Conservation (phyloP, 192 early-diverging fungal species). For the Backusella parvicylindrica region DNA sequence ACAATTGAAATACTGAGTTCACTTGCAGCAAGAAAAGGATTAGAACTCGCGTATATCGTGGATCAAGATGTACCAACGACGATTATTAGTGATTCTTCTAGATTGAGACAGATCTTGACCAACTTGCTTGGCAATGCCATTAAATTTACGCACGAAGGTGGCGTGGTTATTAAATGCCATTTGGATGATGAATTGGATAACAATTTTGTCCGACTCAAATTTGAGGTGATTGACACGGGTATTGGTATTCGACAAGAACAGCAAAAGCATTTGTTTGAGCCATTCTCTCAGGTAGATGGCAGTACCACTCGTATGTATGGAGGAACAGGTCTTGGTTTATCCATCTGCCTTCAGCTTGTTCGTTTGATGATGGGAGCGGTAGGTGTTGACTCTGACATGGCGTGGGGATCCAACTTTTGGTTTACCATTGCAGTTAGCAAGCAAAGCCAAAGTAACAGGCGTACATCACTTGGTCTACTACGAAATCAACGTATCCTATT, state of each 20-base stretch:
- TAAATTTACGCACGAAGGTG: constrained; percentile 64
- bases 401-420: constrained; percentile 48
- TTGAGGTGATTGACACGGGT: constrained; percentile 49
- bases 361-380: constrained; percentile 56
- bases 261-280: constrained; percentile 50
- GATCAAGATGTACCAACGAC: constrained; percentile 50
- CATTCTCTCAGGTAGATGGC: constrained; percentile 67
- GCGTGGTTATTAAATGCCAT: constrained; percentile 47
- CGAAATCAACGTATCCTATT: constrained; percentile 8
- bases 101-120: constrained; percentile 57
- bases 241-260: constrained; percentile 51
- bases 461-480: background rate
- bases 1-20: constrained; percentile 55
- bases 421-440: constrained; percentile 37
- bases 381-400: constrained; percentile 34
- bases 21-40: constrained; percentile 47
- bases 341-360: constrained; percentile 58
- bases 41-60: constrained; percentile 51
- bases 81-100: constrained; percentile 49
- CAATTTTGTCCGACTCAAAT: constrained; percentile 29
- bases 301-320: constrained; percentile 63
- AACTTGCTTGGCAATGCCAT: constrained; percentile 65
- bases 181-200: constrained; percentile 37
- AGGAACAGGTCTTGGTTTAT: constrained; percentile 64
- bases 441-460: background rate